Evolutionary conservation across 345 rosid genomes (phyloP), one percentile per base, ranked within the genome.

Genomic region (Citrus reticulata): DNA sequence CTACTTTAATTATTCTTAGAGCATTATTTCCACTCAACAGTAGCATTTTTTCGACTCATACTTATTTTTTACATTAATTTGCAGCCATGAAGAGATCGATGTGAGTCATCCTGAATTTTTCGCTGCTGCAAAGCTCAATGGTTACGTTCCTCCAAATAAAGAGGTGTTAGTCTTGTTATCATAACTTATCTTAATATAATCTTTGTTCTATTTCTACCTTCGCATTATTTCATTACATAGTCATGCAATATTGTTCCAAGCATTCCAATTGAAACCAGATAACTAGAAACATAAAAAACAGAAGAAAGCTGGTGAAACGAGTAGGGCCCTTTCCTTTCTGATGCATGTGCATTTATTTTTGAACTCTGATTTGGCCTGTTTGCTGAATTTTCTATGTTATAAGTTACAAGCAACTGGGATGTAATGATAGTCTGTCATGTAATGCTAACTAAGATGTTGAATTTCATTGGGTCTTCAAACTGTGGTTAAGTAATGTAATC

Each of bases 71-170:
- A 46, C 65, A n/a, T 61, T 77, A 65, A 78, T 79, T 34, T 86
- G 82, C 90, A 94, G 99, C 89, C 95, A 92, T 81, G 98, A 92
- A 81, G 98, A 94, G 70, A 90, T 90, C 24, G 98, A 95, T 82
- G 98, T 94, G 71, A 94, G 91, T 82, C 99, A 96, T 87, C 98
- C 98, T 61, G 97, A 96, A 4, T 94, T 96, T 83, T 96, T 94
- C 78, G 88, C 90, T 71, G 75, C 98, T 34, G 99, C 97, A 73
- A 94, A 94, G 87, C 90, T 83, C 69, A 93, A 93, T 93, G 97
- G 98, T 74, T 96, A 96, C 62, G 83, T 87, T 82, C 98, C 99
- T 88, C 95, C 95, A 70, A 89, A 90, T 78, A 81, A 87, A 86
- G 99, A 94, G 98, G 98, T 94, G 78, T 25, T 42, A 51, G 22